Evolutionary conservation across 345 rosid genomes (phyloP), one percentile per base, ranked within the genome.

Genomic region (Sonneratia alba): DNA sequence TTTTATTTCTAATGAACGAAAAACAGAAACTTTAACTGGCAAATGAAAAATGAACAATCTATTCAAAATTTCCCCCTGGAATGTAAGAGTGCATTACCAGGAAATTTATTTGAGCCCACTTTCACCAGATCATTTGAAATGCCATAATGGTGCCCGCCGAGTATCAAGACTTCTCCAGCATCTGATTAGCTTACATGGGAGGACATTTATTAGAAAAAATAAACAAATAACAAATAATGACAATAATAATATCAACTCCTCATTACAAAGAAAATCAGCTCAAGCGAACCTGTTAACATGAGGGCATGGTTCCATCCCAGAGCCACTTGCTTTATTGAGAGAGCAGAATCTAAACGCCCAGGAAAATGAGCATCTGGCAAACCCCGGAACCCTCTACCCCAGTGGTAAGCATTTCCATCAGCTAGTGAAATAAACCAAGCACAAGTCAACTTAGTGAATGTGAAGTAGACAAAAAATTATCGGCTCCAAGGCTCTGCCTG

Each of bases 301-400:
- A 92, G 73, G 49, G 87, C 84, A 67, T 95, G 99, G 77, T 88
- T 92, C 97, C 99, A 92, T 71, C 99, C 97, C 76, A 89, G 78
- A 57, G 83, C 91, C 70, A 79, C 85, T 55, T 83, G 74, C 59
- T 53, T 71, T 78, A 90, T 85, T 43, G 22, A 53, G 24, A 70
- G 48, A 12, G 84, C 68, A 34, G 88, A 78, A 63, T 79, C 72
- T 40, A 86, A 79, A 75, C 70, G 66, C 71, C 70, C 79, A 71
- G 97, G 97, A 72, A 66, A 69, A 63, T 69, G 77, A 79, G 72
- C 73, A 84, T 87, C 92, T 1, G 82, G 68, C 65, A 77, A 34
- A 64, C 87, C 79, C 38, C 77, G 70, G 74, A 90, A 87, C 70
- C 97, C 92, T 87, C 89, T 89, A 78, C 97, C 97, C 99, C 97